Evolutionary conservation across 2,329 filamentous ascomycete species (phyloP).

Genomic region (Neurospora crassa): DNA sequence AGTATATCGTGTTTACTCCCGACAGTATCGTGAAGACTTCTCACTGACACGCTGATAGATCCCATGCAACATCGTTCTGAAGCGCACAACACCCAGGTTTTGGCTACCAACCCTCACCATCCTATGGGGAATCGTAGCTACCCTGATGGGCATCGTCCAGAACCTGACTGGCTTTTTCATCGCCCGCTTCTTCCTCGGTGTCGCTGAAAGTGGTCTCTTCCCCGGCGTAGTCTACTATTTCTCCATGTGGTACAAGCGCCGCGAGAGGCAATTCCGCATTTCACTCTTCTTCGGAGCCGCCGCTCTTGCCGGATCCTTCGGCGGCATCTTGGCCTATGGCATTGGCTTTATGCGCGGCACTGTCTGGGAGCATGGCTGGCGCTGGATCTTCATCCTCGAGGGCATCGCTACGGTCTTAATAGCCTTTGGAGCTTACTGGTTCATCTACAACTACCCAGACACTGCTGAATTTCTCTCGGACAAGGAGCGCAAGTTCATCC

Average conservation of each 20-base stretch:
- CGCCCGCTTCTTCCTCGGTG: slow-evolving; percentile 45
- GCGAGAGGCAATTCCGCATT: slow-evolving; percentile 44
- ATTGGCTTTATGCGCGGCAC: slow-evolving; percentile 44
- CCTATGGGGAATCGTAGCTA: slow-evolving; percentile 45
- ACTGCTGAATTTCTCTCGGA: slow-evolving; percentile 48
- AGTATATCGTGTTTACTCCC: slow-evolving; percentile 19
- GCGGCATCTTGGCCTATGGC: slow-evolving; percentile 45
- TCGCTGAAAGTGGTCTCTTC: slow-evolving; percentile 43
- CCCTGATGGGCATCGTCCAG: slow-evolving; percentile 38
- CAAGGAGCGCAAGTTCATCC: slow-evolving; percentile 46
- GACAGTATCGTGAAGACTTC: neutral
- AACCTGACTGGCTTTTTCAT: slow-evolving; percentile 41
- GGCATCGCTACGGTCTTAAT: slow-evolving; percentile 46
- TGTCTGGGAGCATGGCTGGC: slow-evolving; percentile 43
- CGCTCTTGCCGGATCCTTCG: slow-evolving; percentile 45
- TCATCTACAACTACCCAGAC: slow-evolving; percentile 57
- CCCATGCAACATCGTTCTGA: slow-evolving; percentile 53
- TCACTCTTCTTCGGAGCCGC: slow-evolving; percentile 48
- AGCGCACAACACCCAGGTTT: slow-evolving; percentile 45
- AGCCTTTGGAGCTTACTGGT: slow-evolving; percentile 40
- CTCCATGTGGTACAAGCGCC: slow-evolving; percentile 46
- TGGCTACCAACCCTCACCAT: slow-evolving; percentile 51
- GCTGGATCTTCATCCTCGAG: slow-evolving; percentile 53
- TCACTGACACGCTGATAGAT: slow-evolving; percentile 27
- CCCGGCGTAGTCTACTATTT: slow-evolving; percentile 42